Conservation (phyloP, 371 early-diverging fungal genomes). For the Vairimorpha ceranae region DNA sequence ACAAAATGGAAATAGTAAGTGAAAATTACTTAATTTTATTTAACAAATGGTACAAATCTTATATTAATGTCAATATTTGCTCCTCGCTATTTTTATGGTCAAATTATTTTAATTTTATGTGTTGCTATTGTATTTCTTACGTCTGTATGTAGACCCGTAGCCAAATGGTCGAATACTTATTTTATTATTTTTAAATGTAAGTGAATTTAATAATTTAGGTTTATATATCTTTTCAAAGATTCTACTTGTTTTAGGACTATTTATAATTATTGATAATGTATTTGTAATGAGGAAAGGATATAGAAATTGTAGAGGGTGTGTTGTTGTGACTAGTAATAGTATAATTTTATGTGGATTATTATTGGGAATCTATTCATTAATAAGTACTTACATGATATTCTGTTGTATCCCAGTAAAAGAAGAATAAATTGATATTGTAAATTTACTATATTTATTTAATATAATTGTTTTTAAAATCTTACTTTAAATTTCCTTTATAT, state of each 20-base stretch:
- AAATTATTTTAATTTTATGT: conserved; percentile 6
- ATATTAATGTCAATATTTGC: conserved; percentile 1
- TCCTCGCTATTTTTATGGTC: conserved; percentile 24
- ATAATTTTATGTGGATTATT: not conserved
- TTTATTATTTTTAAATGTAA: conserved; percentile 31
- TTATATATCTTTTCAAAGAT: conserved; percentile 29
- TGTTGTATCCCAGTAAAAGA: too few relatives aligned
- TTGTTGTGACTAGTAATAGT: not conserved
- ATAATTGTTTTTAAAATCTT: not conserved
- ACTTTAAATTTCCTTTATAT: too few relatives aligned
- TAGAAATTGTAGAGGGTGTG: conserved; percentile 23
- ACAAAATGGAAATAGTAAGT: conserved; percentile 43
- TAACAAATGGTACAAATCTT: not conserved
- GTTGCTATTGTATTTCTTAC: not conserved
- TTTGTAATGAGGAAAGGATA: conserved; percentile 42
- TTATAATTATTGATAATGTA: conserved; percentile 35
- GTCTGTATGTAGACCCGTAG: conserved; percentile 6
- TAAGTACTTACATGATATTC: not conserved
- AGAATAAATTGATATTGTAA: not conserved
- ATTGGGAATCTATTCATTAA: not conserved
- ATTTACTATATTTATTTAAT: not conserved
- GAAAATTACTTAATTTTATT: conserved; percentile 11
- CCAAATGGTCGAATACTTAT: not conserved
- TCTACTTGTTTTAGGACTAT: conserved; percentile 22
- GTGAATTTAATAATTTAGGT: conserved; percentile 27